Evolutionary conservation across 768 basidiomycete species (phyloP), one percentile per base, ranked within the genome.

Genomic region (Peribolospora baueri): DNA sequence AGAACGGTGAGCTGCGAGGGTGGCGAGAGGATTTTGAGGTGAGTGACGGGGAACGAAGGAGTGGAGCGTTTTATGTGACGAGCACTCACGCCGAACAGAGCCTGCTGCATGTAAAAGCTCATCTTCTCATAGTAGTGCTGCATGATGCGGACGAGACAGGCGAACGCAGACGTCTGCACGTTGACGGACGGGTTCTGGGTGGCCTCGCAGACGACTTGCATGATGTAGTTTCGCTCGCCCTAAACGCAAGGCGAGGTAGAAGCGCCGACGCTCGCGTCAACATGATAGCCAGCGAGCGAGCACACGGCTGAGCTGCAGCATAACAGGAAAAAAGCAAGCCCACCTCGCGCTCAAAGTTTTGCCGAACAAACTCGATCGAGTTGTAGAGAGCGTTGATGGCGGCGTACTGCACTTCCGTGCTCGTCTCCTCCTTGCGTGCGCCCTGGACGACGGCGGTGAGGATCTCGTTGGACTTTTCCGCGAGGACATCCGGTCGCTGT

Each of bases 181-280:
- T 74, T 68, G 3, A 82, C 77, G 2, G 78, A 69, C 1, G 75
- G 57, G 61, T 80, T 88, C 67, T 97, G 93, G 0, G 93, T 97
- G 0, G 91, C 91, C 65, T 97, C 93, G 66, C 93, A 98, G 13
- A 97, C 84, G 47, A 97, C 88, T 71, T 98, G 93, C 93, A 98
- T 98, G 68, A 98, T 97, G 71, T 93, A 97, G 70, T 97, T 98
- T 50, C 93, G 79, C 68, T 98, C 93, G 61, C 93, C 93, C 87
- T 97, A 64, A 39, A 9, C 11, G 10, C 39, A 56, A 37, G 41
- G 9, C 51, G 45, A 25, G 39, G n/a, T 57, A 41, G 43, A 7
- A 47, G 48, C 36, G 46, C 51, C 46, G 10, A 14, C 9, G 10
- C 2, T 9, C 46, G 46, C 46, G 46, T 46, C 46, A 46, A 25